Base-by-base conservation (phyloP, 257 asterid genomes). In the Voacanga thouarsii region DNA sequence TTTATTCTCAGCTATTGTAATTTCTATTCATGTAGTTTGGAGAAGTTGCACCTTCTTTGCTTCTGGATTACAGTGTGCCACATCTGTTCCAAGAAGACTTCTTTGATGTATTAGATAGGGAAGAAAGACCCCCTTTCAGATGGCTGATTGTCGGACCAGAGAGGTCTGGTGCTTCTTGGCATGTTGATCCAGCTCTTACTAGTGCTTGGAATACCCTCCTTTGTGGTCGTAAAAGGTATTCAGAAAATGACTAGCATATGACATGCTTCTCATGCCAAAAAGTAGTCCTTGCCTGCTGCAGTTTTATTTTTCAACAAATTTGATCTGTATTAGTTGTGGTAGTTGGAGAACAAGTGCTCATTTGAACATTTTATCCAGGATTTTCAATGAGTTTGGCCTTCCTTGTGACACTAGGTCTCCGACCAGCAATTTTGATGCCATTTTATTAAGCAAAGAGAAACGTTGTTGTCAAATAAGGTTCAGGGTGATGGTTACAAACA, bases 91-190 rank as follows among this genome's bases (percentile, higher is more conserved):
- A 80, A 89, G 99, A 93, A 87, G 98, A 96, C 87, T 92, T 90
- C 84, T 96, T 96, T 86, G 96, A 93, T 84, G 91, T 96, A 72
- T 84, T 96, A 84, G 92, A 86, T 84, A 80, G 71, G 30, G 96
- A 96, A 69, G 89, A 90, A 80, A 88, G 97, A n/a, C 99, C 99
- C 6, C 85, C 97, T 84, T 96, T 82, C 77, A 90, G 98, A 85
- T 96, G 99, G 99, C 89, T 93, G 80, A 92, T 93, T 75, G 80
- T 92, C 72, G 99, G 99, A 74, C 99, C 99, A 68, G 99, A 93
- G 87, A 88, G 98, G 85, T 96, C 99, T 81, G 99, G 98, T 73
- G 98, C 99, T 45, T 93, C 99, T 50, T 96, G 99, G 99, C 99
- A 93, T 75, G 97, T 96, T 15, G 99, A 96, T 89, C 99, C 99